Base-by-base conservation (phyloP, 2,329 filamentous ascomycete genomes). In the Diaporthe sp. region DNA sequence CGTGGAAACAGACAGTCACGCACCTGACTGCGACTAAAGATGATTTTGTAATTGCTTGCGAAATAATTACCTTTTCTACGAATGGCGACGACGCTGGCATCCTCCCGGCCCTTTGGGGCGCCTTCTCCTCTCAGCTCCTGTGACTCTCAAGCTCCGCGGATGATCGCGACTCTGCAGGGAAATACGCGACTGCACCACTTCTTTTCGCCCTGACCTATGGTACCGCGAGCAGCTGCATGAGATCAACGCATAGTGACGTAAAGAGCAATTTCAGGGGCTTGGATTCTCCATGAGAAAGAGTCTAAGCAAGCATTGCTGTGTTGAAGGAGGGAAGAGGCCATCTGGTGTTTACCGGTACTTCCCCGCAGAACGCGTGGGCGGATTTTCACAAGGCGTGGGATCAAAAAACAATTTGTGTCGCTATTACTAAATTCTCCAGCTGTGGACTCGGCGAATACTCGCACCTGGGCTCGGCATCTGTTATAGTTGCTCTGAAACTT, bases 121-220 rank as follows among this genome's bases (percentile, higher is more conserved):
- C 47, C 34, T 15, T 55, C 13, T 37, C 31, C 34, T 34, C 34
- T 34, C 34, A 34, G 34, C 34, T 34, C 49, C 49, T 34, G 65
- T 53, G 49, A 55, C 34, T 42, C 1, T 39, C 9, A 22, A 37
- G 65, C 65, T 68, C 34, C 34, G 61, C 65, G 65, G 65, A 39
- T 51, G 28, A 53, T 68, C 31, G 47, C 49, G 47, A 68, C 13
- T 15, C 65, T 55, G 65, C 65, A 70, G 49, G n/a, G 8, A 34
- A 55, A 55, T 55, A 39, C 49, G 65, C 49, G 65, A 53, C 65
- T 39, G 47, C 65, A 70, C 65, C 65, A 70, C 65, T 28, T 53
- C n/a, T 55, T 28, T 34, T 55, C 8, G 15, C n/a, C 47, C 34
- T 28, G 34, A 22, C 47, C 65, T 70, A 42, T 70, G 34, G n/a